Evolutionary conservation across 306 rosid species (phyloP).

Genomic region (Casuarina cunninghamiana): DNA sequence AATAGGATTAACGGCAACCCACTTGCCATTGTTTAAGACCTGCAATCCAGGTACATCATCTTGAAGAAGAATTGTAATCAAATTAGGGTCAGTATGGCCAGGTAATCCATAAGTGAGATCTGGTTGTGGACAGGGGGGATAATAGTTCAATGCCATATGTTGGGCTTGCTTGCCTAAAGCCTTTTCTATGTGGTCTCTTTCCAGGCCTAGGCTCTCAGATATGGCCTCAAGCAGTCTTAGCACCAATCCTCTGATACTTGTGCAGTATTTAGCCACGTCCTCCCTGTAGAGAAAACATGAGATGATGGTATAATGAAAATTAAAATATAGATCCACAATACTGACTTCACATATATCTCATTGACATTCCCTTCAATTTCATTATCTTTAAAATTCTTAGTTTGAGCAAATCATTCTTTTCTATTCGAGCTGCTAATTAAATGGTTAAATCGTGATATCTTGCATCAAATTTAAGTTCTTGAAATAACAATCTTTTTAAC

Average conservation of each 20-base stretch:
- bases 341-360: no score
- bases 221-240: constrained; percentile 42
- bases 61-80: constrained; percentile 52
- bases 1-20: constrained; percentile 48
- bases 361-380: no score
- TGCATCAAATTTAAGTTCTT: no score
- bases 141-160: constrained; percentile 60
- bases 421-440: no score
- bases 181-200: constrained; percentile 23
- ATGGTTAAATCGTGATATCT: no score
- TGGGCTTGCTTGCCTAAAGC: constrained; percentile 50
- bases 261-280: constrained; percentile 39
- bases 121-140: constrained; percentile 56
- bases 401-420: no score
- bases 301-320: no score
- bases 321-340: no score
- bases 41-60: constrained; percentile 58
- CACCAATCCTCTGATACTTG: constrained; percentile 37
- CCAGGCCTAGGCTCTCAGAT: constrained; percentile 50
- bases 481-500: no score
- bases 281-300: constrained; percentile 11
- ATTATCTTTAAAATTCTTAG: no score
- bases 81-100: constrained; percentile 48
- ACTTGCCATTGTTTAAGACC: constrained; percentile 41
- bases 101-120: constrained; percentile 60